Evolutionary conservation across 228 moss, liverwort and hornwort genomes (phyloP).

Genomic region (Sphagnum fallax): DNA sequence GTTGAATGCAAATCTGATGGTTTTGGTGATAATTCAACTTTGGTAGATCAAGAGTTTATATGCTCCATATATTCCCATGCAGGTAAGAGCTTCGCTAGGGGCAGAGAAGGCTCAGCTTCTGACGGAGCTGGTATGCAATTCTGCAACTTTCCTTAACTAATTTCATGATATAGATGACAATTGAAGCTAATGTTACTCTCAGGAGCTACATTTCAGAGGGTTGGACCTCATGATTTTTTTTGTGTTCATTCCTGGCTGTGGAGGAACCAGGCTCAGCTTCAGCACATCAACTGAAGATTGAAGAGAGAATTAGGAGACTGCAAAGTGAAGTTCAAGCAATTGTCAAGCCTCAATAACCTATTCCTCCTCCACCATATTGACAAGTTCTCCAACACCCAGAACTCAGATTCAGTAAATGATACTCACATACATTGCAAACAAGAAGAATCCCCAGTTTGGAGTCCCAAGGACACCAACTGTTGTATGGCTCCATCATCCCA

Average conservation of each 20-base stretch:
- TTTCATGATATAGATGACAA: background rate
- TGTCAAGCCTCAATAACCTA: no score
- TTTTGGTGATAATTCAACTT: background rate
- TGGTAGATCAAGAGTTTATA: background rate
- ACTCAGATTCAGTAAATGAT: no score
- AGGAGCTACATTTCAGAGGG: background rate
- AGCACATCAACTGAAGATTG: conserved; percentile 41
- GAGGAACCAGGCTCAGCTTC: conserved; percentile 27
- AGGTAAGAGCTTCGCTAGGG: conserved; percentile 44
- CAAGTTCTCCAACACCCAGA: no score
- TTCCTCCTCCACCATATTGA: no score
- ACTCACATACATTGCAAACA: no score
- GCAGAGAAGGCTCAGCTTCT: conserved; percentile 51
- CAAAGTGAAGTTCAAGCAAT: conserved; percentile 27
- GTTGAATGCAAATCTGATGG: no score
- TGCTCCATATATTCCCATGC: background rate
- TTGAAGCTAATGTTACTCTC: background rate
- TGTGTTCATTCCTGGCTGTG: background rate
- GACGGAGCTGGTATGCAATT: conserved; percentile 30
- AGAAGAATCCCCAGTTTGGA: no score
- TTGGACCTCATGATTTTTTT: conserved; percentile 1
- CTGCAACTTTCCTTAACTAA: background rate
- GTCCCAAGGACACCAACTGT: no score
- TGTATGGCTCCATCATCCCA: no score
- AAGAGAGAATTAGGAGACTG: conserved; percentile 37